Evolutionary conservation across 192 early-diverging fungal genomes (phyloP).

Genomic region (Backusella westeae): DNA sequence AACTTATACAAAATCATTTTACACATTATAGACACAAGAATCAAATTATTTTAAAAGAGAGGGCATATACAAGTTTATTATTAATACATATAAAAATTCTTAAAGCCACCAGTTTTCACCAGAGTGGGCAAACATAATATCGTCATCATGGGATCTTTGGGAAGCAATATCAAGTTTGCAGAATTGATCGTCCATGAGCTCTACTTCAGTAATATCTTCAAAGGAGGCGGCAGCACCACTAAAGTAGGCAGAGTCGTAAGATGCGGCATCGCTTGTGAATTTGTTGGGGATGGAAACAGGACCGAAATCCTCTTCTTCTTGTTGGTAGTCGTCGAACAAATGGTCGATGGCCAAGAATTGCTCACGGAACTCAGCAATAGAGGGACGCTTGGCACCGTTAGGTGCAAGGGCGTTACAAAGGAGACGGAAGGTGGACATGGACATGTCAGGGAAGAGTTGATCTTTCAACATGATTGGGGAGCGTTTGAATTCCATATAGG

Average conservation of each 20-base stretch:
- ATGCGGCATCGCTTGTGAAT: neutral
- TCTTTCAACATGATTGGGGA: conserved; percentile 43
- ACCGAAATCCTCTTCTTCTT: conserved; percentile 16
- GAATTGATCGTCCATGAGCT: neutral
- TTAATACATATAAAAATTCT: neutral
- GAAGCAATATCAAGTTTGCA: neutral
- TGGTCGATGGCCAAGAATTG: conserved; percentile 15
- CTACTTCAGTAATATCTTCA: conserved; percentile 21
- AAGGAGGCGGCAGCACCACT: conserved; percentile 8
- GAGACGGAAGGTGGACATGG: conserved; percentile 39
- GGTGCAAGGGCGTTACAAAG: conserved; percentile 43
- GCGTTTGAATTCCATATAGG: conserved; percentile 49
- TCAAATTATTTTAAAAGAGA: neutral
- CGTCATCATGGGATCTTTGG: neutral
- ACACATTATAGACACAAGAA: neutral
- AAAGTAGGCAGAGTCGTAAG: conserved; percentile 24
- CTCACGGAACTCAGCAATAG: conserved; percentile 33
- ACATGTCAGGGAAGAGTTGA: conserved; percentile 53
- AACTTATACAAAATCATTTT: neutral
- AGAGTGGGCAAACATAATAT: conserved; percentile 5
- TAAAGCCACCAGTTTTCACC: conserved; percentile 2
- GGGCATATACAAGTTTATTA: neutral
- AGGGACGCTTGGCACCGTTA: conserved; percentile 42
- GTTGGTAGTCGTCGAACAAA: conserved; percentile 7
- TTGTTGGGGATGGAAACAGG: conserved; percentile 32